These are phyloP conservation scores for Ormosia semicastrata DNA, from an alignment of 306 rosid species.

Conservation along the genomic window DNA sequence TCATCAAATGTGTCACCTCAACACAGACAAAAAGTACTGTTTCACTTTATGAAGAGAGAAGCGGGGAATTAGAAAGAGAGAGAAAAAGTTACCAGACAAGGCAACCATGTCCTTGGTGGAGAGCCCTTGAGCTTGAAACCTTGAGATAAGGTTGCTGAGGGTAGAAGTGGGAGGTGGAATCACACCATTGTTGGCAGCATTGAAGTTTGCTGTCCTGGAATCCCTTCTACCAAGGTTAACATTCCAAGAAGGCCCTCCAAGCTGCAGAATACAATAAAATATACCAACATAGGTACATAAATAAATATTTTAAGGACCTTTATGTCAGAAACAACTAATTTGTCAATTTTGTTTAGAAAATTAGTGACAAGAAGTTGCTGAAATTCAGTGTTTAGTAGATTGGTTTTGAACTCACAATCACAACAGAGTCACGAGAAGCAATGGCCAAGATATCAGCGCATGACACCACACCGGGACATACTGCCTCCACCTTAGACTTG, in stretches of 20 bases:
- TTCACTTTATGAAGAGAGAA: not conserved
- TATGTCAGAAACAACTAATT: not conserved
- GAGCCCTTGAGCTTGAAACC: constrained; percentile 55
- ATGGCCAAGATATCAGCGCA: constrained; percentile 86
- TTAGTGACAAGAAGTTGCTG: not conserved
- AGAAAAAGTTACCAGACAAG: constrained; percentile 59
- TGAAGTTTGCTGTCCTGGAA: constrained; percentile 60
- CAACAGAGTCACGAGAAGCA: constrained; percentile 81
- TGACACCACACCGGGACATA: constrained; percentile 67
- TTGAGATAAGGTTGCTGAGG: constrained; percentile 43
- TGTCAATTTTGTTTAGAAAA: not conserved
- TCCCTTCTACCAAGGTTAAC: constrained; percentile 90
- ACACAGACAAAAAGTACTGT: constrained; percentile 3
- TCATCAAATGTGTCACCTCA: not conserved
- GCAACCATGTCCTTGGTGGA: constrained; percentile 73
- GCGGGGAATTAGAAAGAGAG: not conserved
- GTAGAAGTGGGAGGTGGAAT: constrained; percentile 59
- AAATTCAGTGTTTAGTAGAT: too few relatives aligned
- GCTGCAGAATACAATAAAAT: constrained; percentile 36
- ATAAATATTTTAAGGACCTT: not conserved
- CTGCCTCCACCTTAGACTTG: constrained; percentile 48
- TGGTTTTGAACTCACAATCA: constrained; percentile 50
- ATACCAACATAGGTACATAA: not conserved
- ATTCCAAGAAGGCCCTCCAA: constrained; percentile 83
- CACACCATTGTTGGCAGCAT: constrained; percentile 57